These are phyloP conservation scores for Xylaria polymorpha DNA, from an alignment of 2,329 filamentous ascomycete species.

Conservation along the genomic window DNA sequence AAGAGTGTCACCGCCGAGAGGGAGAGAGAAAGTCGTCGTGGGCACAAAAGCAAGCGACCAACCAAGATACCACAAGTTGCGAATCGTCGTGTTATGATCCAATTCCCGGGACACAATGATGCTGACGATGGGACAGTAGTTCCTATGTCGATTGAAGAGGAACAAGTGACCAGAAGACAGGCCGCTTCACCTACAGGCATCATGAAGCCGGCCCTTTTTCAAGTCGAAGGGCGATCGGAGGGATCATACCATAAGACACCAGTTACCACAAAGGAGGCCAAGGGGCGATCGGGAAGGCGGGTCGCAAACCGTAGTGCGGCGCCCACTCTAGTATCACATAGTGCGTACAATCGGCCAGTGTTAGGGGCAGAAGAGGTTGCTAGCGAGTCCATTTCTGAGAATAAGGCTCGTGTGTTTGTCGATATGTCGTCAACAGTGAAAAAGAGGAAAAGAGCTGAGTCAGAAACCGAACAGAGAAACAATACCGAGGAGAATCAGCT, in stretches of 20 bases:
- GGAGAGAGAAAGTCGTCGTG: not conserved
- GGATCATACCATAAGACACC: slow-evolving; percentile 27
- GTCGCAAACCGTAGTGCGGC: slow-evolving; percentile 37
- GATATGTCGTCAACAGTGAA: not conserved
- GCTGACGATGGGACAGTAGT: slow-evolving; percentile 38
- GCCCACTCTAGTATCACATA: slow-evolving; percentile 38
- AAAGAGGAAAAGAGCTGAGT: slow-evolving; percentile 30
- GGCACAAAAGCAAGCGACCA: slow-evolving; percentile 2
- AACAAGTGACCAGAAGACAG: slow-evolving; percentile 46
- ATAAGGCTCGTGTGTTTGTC: not conserved
- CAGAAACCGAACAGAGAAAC: slow-evolving; percentile 23
- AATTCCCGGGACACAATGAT: slow-evolving; percentile 42
- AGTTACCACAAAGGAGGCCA: slow-evolving; percentile 9
- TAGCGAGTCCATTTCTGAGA: not conserved
- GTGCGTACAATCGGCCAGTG: slow-evolving; percentile 49
- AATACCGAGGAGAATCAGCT: slow-evolving; percentile 20
- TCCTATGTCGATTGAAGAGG: slow-evolving; percentile 48
- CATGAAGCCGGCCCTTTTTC: slow-evolving; percentile 41
- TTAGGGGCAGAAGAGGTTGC: slow-evolving; percentile 36
- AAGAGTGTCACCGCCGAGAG: slow-evolving; percentile 17
- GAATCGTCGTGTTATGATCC: slow-evolving; percentile 45
- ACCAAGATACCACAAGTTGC: slow-evolving; percentile 23
- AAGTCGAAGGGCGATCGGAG: slow-evolving; percentile 5
- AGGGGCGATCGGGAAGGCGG: slow-evolving; percentile 19
- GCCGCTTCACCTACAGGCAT: slow-evolving; percentile 44